Percentiles rank a stretch among this genome's conserved stretches.
These are phyloP conservation scores for Eimeria maxima DNA, from an alignment of 169 alveolate genomes.

Conservation along the genomic window DNA sequence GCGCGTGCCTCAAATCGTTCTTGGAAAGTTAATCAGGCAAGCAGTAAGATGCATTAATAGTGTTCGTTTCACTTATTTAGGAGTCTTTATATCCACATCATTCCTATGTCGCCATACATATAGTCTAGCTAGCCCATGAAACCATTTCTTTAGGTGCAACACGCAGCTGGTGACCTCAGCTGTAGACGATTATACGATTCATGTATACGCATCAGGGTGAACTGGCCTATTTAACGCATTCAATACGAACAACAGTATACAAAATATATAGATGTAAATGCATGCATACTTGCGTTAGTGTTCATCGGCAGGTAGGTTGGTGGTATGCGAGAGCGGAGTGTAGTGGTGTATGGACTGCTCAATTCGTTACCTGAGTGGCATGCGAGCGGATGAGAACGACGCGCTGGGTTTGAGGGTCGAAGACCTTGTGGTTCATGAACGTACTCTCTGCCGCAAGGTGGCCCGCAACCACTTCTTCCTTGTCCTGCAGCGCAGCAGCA, in stretches of 20 bases:
- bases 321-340: neutral
- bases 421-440: conserved; percentile 54
- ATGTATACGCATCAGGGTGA: neutral
- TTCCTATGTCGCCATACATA: neutral
- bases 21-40: neutral
- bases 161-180: neutral
- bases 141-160: neutral
- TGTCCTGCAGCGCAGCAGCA: neutral
- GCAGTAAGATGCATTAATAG: neutral
- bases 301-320: neutral
- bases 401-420: conserved; percentile 43
- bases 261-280: neutral
- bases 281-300: neutral
- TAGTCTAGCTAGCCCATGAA: neutral
- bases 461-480: conserved; percentile 51
- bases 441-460: conserved; percentile 50
- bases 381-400: conserved; percentile 52
- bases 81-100: neutral
- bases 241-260: neutral
- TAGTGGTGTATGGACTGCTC: neutral
- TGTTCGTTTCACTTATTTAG: too few relatives aligned
- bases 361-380: conserved; percentile 14
- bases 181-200: neutral
- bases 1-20: neutral
- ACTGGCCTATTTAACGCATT: neutral